Evolutionary conservation across 352 stramenopile genomes (phyloP).

Genomic region (Globisporangium iwayamae): DNA sequence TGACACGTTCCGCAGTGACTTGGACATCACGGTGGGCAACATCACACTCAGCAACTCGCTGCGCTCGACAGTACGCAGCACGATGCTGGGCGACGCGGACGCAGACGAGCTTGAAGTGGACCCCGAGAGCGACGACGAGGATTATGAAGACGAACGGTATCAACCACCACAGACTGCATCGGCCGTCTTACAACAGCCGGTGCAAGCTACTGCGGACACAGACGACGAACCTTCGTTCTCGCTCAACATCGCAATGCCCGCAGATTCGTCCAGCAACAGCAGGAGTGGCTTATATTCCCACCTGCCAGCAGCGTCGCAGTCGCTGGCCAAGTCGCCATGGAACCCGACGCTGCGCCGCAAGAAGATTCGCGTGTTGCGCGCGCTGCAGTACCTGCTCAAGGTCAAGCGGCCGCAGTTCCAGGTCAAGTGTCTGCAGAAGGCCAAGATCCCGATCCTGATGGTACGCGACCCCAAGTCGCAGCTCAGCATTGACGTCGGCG

Average conservation of each 20-base stretch:
- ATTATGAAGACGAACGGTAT: constrained; percentile 15
- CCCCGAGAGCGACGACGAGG: constrained; percentile 13
- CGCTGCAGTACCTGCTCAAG: constrained; percentile 51
- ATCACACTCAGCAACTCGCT: constrained; percentile 27
- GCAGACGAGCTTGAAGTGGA: constrained; percentile 11
- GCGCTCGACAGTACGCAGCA: constrained; percentile 12
- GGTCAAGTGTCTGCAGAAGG: constrained; percentile 66
- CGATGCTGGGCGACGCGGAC: background rate
- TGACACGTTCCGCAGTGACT: constrained; percentile 71
- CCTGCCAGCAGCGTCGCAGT: background rate
- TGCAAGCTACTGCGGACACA: background rate
- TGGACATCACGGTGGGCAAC: constrained; percentile 72
- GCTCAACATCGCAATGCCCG: constrained; percentile 49
- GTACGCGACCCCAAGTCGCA: constrained; percentile 48
- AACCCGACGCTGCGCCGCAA: constrained; percentile 57
- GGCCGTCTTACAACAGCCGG: background rate
- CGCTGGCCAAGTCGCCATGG: constrained; percentile 59
- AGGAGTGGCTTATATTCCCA: background rate
- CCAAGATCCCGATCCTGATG: constrained; percentile 76
- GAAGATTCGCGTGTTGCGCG: constrained; percentile 52
- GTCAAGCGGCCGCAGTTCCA: constrained; percentile 45
- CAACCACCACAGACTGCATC: background rate
- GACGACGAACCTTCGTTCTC: constrained; percentile 57
- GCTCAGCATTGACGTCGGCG: constrained; percentile 55
- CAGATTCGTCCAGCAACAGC: constrained; percentile 4